Evolutionary conservation across 768 basidiomycete genomes (phyloP).

Genomic region (Pleurotus tuber-regium): DNA sequence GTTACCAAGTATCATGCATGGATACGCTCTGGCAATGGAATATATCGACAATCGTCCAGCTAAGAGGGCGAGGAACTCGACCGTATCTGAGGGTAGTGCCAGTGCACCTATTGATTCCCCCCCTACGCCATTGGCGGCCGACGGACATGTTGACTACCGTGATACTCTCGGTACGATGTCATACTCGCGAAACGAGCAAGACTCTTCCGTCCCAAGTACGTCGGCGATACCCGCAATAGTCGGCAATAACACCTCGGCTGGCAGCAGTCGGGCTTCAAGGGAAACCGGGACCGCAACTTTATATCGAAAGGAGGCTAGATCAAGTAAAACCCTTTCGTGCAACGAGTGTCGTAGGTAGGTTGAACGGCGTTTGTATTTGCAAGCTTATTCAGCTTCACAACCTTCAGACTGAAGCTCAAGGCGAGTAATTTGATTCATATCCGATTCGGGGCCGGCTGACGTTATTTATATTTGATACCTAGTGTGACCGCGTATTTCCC

Average conservation of each 20-base stretch:
- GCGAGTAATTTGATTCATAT: conserved; percentile 26
- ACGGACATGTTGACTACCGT: not conserved
- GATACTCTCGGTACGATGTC: too few species aligned
- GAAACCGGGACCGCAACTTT: too few species aligned
- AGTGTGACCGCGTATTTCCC: conserved; percentile 54
- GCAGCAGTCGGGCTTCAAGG: too few species aligned
- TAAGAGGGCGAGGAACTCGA: not conserved
- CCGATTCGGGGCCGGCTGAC: conserved; percentile 8
- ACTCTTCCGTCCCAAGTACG: too few species aligned
- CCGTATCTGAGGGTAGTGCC: not conserved
- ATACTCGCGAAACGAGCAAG: too few species aligned
- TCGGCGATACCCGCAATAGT: not conserved
- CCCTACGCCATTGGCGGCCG: not conserved
- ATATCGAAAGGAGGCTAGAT: conserved; percentile 2
- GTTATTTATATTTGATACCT: conserved; percentile 7
- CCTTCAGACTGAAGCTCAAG: conserved; percentile 51
- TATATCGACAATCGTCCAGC: not conserved
- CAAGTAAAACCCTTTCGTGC: conserved; percentile 43
- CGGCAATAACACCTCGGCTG: too few species aligned
- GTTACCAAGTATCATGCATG: too few species aligned
- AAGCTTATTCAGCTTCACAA: conserved; percentile 8
- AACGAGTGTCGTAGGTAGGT: conserved; percentile 60
- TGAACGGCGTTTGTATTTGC: not conserved
- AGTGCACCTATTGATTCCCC: not conserved
- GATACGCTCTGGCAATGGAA: not conserved